Evolutionary conservation across 2,329 filamentous ascomycete species (phyloP).

Genomic region (Aureobasidium sp.): DNA sequence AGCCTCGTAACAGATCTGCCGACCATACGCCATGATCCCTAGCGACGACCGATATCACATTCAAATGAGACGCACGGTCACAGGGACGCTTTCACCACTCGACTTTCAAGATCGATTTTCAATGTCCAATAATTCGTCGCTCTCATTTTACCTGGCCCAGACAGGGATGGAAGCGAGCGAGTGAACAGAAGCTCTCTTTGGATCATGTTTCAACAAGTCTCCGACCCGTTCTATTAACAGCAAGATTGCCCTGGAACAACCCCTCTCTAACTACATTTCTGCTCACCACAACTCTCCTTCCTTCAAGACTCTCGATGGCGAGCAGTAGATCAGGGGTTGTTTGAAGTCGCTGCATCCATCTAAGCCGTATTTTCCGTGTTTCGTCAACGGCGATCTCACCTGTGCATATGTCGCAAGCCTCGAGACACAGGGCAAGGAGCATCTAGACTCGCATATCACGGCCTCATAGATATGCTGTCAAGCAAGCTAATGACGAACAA

Average conservation of each 20-base stretch:
- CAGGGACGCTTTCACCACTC: background rate
- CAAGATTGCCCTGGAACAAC: background rate
- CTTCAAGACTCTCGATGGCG: background rate
- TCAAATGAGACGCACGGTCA: background rate
- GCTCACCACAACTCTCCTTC: too few species aligned
- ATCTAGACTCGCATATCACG: background rate
- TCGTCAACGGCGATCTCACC: background rate
- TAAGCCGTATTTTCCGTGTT: background rate
- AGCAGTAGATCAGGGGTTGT: background rate
- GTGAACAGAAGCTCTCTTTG: background rate
- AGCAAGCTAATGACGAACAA: background rate
- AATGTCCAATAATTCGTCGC: background rate
- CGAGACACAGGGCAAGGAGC: background rate
- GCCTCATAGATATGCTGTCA: background rate
- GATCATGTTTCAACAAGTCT: background rate
- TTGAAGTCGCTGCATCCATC: background rate
- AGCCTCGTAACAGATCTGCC: conserved; percentile 1
- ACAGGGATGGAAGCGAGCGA: background rate
- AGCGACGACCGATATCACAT: background rate
- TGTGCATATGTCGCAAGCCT: background rate
- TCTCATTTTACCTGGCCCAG: background rate
- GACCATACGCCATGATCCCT: background rate
- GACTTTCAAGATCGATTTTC: background rate
- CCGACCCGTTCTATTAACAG: background rate
- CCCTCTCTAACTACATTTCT: background rate